Percentiles rank a stretch among this genome's conserved stretches.
phyloP scores from a whole-genome alignment of 345 rosid species.

The Dovyalis caffra region DNA sequence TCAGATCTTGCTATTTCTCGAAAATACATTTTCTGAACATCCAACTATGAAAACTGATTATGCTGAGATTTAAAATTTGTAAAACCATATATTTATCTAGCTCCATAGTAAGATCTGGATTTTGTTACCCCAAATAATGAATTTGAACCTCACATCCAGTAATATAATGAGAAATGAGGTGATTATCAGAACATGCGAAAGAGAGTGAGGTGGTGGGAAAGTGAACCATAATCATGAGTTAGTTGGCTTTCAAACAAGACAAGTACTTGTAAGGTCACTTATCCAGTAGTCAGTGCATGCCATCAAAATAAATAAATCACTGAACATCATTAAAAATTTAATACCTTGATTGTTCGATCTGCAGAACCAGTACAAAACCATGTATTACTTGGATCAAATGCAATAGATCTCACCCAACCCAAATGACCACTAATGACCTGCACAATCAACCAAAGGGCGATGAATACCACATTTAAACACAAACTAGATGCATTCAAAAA shows the following conservation, averaged over 20 bases:
- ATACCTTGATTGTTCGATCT: slow-evolving; percentile 95
- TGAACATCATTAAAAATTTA: background rate
- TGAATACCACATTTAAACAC: slow-evolving; percentile 1
- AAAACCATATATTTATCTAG: background rate
- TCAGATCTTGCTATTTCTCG: background rate
- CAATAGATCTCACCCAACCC: slow-evolving; percentile 98
- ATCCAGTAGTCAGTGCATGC: background rate
- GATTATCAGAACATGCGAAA: slow-evolving; percentile 1
- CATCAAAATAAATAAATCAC: background rate
- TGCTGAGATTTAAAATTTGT: background rate
- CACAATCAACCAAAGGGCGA: slow-evolving; percentile 22
- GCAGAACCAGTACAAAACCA: slow-evolving; percentile 99
- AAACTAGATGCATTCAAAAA: background rate
- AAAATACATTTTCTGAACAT: background rate
- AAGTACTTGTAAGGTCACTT: background rate
- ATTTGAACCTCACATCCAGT: background rate
- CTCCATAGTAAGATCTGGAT: background rate
- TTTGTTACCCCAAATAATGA: background rate
- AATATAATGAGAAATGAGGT: background rate
- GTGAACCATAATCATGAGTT: background rate
- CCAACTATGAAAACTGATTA: background rate
- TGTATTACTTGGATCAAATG: slow-evolving; percentile 93
- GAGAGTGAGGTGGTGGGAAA: background rate
- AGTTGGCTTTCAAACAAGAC: background rate
- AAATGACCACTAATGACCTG: slow-evolving; percentile 93